phyloP scores from a whole-genome alignment of 805 yeast species.

The Candida khao-thaluensis region DNA sequence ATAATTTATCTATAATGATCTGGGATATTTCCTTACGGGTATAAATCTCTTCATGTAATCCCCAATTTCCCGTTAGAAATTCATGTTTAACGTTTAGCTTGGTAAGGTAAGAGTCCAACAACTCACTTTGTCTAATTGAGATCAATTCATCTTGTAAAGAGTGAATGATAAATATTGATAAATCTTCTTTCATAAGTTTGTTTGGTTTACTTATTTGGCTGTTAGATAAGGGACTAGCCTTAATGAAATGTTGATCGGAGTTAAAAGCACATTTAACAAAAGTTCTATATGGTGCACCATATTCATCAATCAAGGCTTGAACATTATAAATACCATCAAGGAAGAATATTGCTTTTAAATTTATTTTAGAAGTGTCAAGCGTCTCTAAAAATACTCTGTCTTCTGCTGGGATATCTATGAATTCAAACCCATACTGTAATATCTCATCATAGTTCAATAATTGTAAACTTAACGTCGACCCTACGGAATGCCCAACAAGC shows the following conservation, averaged over 20 bases:
- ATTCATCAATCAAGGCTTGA: constrained; percentile 51
- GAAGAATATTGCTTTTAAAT: constrained; percentile 5
- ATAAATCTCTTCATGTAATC: constrained; percentile 68
- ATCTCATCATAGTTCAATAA: constrained; percentile 31
- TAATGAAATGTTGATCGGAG: constrained; percentile 16
- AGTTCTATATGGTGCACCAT: constrained; percentile 49
- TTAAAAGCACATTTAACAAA: constrained; percentile 63
- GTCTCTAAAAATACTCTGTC: neutral
- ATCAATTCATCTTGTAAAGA: constrained; percentile 69
- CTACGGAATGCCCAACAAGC: constrained; percentile 76
- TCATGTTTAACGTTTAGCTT: constrained; percentile 5
- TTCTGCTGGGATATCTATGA: constrained; percentile 1
- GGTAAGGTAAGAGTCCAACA: constrained; percentile 36
- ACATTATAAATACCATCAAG: constrained; percentile 74
- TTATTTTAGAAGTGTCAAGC: neutral
- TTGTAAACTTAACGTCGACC: constrained; percentile 67
- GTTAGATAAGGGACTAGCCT: constrained; percentile 24
- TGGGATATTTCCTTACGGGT: constrained; percentile 37
- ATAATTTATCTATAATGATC: constrained; percentile 8
- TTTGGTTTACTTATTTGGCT: neutral
- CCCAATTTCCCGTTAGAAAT: constrained; percentile 40
- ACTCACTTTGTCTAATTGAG: constrained; percentile 47
- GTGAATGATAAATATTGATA: constrained; percentile 48
- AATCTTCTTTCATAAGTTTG: neutral
- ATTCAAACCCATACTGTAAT: constrained; percentile 16